Evolutionary conservation across 2,329 filamentous ascomycete species (phyloP), one percentile per base, ranked within the genome.

Genomic region (Phymatotrichopsis omnivora): DNA sequence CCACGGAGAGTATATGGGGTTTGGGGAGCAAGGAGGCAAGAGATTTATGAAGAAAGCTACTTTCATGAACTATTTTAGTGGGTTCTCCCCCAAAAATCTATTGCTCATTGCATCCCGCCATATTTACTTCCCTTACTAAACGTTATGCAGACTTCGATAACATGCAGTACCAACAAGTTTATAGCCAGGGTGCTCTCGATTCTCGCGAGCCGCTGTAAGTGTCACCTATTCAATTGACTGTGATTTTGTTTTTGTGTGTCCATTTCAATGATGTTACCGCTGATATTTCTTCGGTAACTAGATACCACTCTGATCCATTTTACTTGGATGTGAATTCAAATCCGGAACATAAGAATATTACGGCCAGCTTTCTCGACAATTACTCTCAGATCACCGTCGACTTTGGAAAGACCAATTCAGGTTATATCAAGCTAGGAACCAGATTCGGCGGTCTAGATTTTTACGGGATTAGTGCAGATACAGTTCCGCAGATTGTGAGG

Each of bases 381-480:
- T 65, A 64, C 53, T 65, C 63, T 0, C 63, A 65, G 17, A 58
- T 64, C 20, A 60, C 56, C 7, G 54, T 65, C 6, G 63, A 65
- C 36, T 53, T 65, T 3, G 60, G 61, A 4, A 57, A 59, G 22
- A 58, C 49, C 2, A 56, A 62, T 5, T 37, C 51, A 0, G 56
- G 56, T 7, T 39, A 37, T 3, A 57, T 64, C 2, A 55, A 59
- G 0, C 43, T 64, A 1, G 63, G 56, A 1, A 64, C 62, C 6
- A 53, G 62, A 1, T 65, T 65, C 49, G 61, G 61, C 36, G 52
- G 52, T 16, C 61, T 65, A 38, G 55, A 63, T 23, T 56, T 51
- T 20, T 58, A 61, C 16, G 52, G 63, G 34, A 56, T 63, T 6
- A 58, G 61, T 3, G 62, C 55, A 0, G 58, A 64, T 39, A 58